These are phyloP conservation scores for Brassica rapa DNA, from an alignment of 345 rosid genomes.

Conservation along the genomic window DNA sequence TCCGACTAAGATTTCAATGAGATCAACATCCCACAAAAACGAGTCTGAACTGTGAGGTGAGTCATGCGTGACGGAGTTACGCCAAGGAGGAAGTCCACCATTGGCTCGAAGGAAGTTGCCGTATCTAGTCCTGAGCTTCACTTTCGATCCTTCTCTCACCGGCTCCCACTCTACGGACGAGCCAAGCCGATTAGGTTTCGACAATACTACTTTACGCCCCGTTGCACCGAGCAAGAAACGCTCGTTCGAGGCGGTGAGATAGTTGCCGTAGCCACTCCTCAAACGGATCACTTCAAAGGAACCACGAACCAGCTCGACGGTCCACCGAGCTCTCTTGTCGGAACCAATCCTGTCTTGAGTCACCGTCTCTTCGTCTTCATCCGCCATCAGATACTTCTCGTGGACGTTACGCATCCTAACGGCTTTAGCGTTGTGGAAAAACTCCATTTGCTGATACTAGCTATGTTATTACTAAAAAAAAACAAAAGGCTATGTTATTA, in stretches of 20 bases:
- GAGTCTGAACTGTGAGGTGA: slow-evolving; percentile 60
- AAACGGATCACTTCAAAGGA: slow-evolving; percentile 58
- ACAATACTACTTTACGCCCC: slow-evolving; percentile 66
- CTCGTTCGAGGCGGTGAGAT: slow-evolving; percentile 77
- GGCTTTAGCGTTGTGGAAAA: slow-evolving; percentile 75
- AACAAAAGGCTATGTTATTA: neutral
- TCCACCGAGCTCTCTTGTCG: slow-evolving; percentile 62
- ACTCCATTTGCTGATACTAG: slow-evolving; percentile 54
- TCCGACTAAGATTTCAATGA: slow-evolving; percentile 50
- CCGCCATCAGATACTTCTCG: slow-evolving; percentile 69
- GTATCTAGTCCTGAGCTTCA: slow-evolving; percentile 62
- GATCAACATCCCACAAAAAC: slow-evolving; percentile 71
- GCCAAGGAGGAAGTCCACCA: slow-evolving; percentile 78
- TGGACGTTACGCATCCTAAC: slow-evolving; percentile 78
- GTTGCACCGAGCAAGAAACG: slow-evolving; percentile 79
- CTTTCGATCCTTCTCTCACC: slow-evolving; percentile 46
- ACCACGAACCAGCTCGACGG: slow-evolving; percentile 63
- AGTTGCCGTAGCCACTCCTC: slow-evolving; percentile 59
- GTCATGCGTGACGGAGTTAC: slow-evolving; percentile 78
- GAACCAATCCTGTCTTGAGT: slow-evolving; percentile 70
- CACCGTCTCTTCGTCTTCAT: slow-evolving; percentile 73
- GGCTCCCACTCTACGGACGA: slow-evolving; percentile 81
- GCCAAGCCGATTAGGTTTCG: slow-evolving; percentile 55
- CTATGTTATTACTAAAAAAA: neutral
- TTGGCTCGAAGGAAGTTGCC: slow-evolving; percentile 76